phyloP scores from a whole-genome alignment of 257 asterid species.

The Fraxinus cuspidata region DNA sequence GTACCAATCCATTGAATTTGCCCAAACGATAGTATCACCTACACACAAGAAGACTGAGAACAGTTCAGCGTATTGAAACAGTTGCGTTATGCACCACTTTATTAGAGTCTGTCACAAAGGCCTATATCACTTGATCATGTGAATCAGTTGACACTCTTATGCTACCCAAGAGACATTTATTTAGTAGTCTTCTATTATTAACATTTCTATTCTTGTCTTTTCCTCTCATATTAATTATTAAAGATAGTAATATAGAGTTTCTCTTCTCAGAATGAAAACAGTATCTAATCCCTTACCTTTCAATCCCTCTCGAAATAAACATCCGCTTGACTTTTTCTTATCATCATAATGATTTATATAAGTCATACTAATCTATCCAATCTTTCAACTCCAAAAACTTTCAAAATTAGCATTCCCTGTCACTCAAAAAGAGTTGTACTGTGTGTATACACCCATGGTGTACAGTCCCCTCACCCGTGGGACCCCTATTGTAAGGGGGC shows the following conservation, averaged over 20 bases:
- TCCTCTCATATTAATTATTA: background rate
- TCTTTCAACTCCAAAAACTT: background rate
- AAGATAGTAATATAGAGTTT: background rate
- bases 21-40: background rate
- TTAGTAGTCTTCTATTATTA: background rate
- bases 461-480: too few relatives aligned
- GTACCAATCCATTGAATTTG: constrained; percentile 40
- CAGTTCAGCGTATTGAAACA: background rate
- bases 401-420: background rate
- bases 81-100: background rate
- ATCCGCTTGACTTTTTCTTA: background rate
- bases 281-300: background rate
- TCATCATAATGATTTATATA: too few relatives aligned
- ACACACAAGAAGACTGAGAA: background rate
- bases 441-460: too few relatives aligned
- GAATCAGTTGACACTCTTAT: background rate
- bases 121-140: background rate
- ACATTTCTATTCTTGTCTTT: background rate
- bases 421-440: too few relatives aligned
- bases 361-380: background rate
- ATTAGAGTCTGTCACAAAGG: background rate
- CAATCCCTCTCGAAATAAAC: background rate
- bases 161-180: background rate
- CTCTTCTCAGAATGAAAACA: background rate
- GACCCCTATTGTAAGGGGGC: too few relatives aligned